Percentiles rank a stretch among this genome's conserved stretches.
These are phyloP conservation scores for Cicer arietinum DNA, from an alignment of 306 rosid genomes.

Conservation along the genomic window DNA sequence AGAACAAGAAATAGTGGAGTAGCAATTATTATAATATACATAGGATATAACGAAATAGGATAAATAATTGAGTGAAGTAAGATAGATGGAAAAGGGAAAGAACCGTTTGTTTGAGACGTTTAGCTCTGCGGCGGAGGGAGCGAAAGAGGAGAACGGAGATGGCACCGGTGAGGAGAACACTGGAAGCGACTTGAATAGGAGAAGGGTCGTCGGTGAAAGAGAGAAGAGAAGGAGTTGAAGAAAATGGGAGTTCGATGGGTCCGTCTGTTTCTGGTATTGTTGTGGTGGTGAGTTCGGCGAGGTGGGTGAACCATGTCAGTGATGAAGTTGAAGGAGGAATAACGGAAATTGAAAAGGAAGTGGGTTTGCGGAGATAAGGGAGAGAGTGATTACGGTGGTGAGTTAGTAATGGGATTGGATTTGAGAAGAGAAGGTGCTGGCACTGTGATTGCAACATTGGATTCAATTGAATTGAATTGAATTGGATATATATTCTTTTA, in stretches of 20 bases:
- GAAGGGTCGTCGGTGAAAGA: slow-evolving; percentile 80
- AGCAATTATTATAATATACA: not conserved
- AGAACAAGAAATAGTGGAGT: not conserved
- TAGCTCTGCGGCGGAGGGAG: slow-evolving; percentile 86
- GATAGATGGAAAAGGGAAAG: not conserved
- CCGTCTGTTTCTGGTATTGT: slow-evolving; percentile 55
- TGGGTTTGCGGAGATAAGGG: slow-evolving; percentile 52
- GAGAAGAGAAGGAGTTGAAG: slow-evolving; percentile 67
- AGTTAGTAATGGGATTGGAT: not conserved
- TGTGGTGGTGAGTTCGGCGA: slow-evolving; percentile 45
- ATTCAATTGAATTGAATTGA: no score
- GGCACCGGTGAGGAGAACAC: slow-evolving; percentile 89
- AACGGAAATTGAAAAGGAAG: slow-evolving; percentile 45
- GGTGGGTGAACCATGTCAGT: slow-evolving; percentile 51
- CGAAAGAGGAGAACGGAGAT: slow-evolving; percentile 85
- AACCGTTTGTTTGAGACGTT: slow-evolving; percentile 82
- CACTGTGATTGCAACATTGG: slow-evolving; percentile 63
- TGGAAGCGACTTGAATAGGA: slow-evolving; percentile 78
- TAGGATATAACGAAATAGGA: not conserved
- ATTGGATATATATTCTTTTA: no score
- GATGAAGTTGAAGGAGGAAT: slow-evolving; percentile 44
- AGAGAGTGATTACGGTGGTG: slow-evolving; percentile 17
- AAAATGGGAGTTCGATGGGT: slow-evolving; percentile 66
- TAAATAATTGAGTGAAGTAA: not conserved
- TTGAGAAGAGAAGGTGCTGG: slow-evolving; percentile 41